These are phyloP conservation scores for Claviceps monticola DNA, from an alignment of 2,329 filamentous ascomycete species.

Conservation along the genomic window DNA sequence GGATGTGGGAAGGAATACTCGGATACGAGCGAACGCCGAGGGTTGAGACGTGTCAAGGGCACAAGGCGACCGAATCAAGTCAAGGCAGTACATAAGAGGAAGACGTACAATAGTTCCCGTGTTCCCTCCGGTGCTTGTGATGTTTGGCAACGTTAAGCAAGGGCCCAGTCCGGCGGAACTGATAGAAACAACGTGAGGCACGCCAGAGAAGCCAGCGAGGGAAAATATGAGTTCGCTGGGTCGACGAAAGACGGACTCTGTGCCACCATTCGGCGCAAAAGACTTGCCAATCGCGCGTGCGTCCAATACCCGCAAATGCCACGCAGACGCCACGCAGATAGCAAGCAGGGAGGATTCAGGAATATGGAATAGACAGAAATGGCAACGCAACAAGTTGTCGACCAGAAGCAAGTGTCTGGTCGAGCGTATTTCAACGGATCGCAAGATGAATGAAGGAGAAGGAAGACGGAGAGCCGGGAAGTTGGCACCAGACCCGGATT, in stretches of 20 bases:
- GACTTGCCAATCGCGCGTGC: neutral
- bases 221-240: neutral
- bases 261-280: neutral
- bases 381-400: neutral
- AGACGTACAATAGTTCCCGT: neutral
- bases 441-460: neutral
- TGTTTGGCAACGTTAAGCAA: no score
- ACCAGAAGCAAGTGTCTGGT: neutral
- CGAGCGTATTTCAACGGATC: neutral
- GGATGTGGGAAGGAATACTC: neutral
- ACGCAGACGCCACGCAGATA: neutral
- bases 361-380: neutral
- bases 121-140: no score
- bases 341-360: neutral
- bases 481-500: conserved; percentile 1
- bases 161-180: no score
- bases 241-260: neutral
- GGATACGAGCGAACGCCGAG: no score
- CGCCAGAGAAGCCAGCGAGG: neutral
- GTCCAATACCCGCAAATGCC: neutral
- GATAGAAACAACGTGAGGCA: neutral
- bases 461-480: conserved; percentile 2
- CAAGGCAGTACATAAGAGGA: neutral
- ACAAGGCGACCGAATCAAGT: neutral
- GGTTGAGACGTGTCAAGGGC: neutral